These are phyloP conservation scores for Rubroboletus pulcherrimus DNA, from an alignment of 768 basidiomycete species.

Conservation along the genomic window DNA sequence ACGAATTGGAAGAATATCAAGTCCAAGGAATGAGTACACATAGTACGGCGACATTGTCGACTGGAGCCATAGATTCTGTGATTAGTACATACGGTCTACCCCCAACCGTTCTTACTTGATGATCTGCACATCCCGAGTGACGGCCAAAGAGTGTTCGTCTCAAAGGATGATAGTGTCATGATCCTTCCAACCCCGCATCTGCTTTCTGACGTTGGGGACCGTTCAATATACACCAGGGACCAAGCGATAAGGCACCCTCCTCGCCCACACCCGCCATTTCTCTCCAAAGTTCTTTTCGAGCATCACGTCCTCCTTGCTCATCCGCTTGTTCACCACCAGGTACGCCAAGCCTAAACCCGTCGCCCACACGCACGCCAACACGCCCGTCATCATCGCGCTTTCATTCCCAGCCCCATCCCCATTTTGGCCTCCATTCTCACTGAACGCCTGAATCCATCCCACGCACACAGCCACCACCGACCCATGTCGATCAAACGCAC, in stretches of 20 bases:
- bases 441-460: not conserved
- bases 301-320: conserved; percentile 29
- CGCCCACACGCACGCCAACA: not conserved
- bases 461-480: conserved; percentile 1
- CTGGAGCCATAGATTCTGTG: too few relatives aligned
- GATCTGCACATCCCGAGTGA: not conserved
- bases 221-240: conserved; percentile 22
- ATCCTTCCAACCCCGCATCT: not conserved
- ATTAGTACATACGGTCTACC: too few relatives aligned
- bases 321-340: conserved; percentile 6
- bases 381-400: not conserved
- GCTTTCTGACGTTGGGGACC: not conserved
- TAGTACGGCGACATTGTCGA: too few relatives aligned
- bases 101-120: too few relatives aligned
- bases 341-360: accelerated
- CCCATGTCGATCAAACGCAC: conserved; percentile 1
- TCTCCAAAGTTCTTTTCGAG: conserved; percentile 26
- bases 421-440: not conserved
- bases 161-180: too few relatives aligned
- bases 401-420: not conserved
- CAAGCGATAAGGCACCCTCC: conserved; percentile 20
- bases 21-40: too few relatives aligned
- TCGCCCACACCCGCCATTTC: conserved; percentile 24
- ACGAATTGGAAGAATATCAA: too few relatives aligned
- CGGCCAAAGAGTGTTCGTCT: not conserved